Percentiles rank a stretch among this genome's conserved stretches.
phyloP scores from a whole-genome alignment of 768 basidiomycete species.

The Lentinus tigrinus region DNA sequence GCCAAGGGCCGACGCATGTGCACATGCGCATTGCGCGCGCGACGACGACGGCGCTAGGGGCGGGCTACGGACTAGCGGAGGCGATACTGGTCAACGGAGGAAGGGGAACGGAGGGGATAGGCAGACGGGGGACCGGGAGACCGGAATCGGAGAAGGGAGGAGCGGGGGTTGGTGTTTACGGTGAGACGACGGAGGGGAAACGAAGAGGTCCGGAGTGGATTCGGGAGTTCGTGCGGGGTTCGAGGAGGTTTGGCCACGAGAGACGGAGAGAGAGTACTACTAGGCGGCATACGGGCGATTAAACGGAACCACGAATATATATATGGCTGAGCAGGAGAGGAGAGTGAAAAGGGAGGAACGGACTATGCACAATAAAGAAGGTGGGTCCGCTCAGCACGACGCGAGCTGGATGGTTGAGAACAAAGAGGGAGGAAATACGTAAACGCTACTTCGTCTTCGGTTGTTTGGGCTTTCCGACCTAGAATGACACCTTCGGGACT shows the following conservation, averaged over 20 bases:
- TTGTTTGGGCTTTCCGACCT: neutral
- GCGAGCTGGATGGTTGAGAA: neutral
- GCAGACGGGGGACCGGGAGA: too few species aligned
- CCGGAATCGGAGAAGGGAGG: too few species aligned
- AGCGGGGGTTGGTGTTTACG: too few species aligned
- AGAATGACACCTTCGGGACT: neutral
- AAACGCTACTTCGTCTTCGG: neutral
- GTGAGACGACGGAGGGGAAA: too few species aligned
- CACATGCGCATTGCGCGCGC: too few species aligned
- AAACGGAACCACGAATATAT: slow-evolving; percentile 1
- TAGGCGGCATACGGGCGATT: neutral
- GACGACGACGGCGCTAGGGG: too few species aligned
- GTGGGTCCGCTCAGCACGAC: neutral
- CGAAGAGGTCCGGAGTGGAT: too few species aligned
- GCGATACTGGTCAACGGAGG: too few species aligned
- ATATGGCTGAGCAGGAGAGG: neutral
- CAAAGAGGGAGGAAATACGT: neutral
- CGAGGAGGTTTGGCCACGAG: neutral
- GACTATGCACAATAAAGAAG: slow-evolving; percentile 8
- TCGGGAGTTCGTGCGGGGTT: neutral
- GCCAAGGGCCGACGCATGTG: too few species aligned
- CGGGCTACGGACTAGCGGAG: too few species aligned
- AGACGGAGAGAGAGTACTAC: neutral
- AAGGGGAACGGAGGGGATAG: too few species aligned
- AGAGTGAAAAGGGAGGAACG: neutral